Base-by-base conservation (phyloP, 192 early-diverging fungal species). In the Oehlia diaphana region DNA sequence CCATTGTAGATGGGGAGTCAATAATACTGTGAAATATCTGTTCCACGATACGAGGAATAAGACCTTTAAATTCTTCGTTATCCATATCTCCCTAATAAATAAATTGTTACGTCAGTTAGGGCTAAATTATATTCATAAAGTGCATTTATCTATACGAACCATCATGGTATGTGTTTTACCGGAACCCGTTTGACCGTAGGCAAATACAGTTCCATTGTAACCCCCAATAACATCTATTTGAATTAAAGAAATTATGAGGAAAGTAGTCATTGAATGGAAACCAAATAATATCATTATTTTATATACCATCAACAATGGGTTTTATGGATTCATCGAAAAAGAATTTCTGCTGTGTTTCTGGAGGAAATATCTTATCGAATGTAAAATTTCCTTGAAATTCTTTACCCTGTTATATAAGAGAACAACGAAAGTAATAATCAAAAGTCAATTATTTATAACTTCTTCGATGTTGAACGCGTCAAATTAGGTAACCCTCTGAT, bases 151-250 rank as follows among this genome's bases (percentile, higher is more conserved):
- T 6, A 49, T 10, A 16, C 81, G 69, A 87, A 91, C 89, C 94
- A 96, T 96, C 94, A 96, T 97, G n/a, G 95, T 95, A 82, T 92
- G 95, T 23, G 95, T 96, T 86, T 99, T 99, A 84, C 98, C 98
- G 44, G 91, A 93, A 78, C 98, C 98, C 10, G 97, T 98, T 84
- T 99, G 98, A 82, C 98, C 98, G 84, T 99, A 99, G 49, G 97
- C 97, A 83, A 99, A 99, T 31, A 99, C 97, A 9, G 97, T 99
- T 65, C 97, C 96, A 86, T 99, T 98, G 88, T 99, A 99, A 76
- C 98, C 97, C 64, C 91, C 90, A 89, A 96, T 95, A 64, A 96
- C 91, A 84, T 97, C 96, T 96, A 86, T n/a, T 8, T 13, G 39
- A 44, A 9, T 42, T 42, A 42, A 75, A 23, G 47, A 4, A 39